A percentile compares a stretch with the other conserved stretches of the same genome.
Evolutionary conservation across 2,329 filamentous ascomycete genomes (phyloP).

Genomic region (Elsinoe arachidis): DNA sequence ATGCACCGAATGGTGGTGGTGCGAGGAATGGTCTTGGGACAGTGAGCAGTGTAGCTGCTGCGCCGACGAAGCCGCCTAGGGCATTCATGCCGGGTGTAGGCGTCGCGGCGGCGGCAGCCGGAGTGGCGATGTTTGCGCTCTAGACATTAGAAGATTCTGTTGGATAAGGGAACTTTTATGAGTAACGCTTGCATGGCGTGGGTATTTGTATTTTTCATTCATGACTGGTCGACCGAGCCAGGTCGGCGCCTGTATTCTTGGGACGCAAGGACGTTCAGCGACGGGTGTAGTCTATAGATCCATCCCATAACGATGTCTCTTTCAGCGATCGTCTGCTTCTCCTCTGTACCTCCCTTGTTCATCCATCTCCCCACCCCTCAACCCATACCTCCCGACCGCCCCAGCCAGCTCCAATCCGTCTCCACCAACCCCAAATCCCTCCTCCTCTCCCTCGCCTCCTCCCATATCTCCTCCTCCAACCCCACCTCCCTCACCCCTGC

Average conservation of each 20-base stretch:
- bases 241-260: too few relatives aligned
- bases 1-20: constrained; percentile 36
- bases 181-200: constrained; percentile 10
- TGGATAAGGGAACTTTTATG: neutral
- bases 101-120: constrained; percentile 22
- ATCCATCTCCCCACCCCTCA: neutral
- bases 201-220: neutral
- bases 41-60: constrained; percentile 11
- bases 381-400: neutral
- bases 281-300: too few relatives aligned
- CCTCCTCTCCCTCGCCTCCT: neutral
- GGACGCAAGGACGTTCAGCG: too few relatives aligned
- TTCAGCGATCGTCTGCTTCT: too few relatives aligned
- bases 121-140: constrained; percentile 22
- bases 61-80: constrained; percentile 21
- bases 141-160: constrained; percentile 11
- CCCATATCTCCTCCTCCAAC: neutral
- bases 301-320: too few relatives aligned
- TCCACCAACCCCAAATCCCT: neutral
- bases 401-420: neutral
- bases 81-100: constrained; percentile 18
- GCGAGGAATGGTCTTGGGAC: constrained; percentile 24
- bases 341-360: neutral
- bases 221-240: neutral
- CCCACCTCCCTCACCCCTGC: too few relatives aligned